Conservation (phyloP, 1,139 yeast genomes). For the Saccharomyces hybrid region DNA sequence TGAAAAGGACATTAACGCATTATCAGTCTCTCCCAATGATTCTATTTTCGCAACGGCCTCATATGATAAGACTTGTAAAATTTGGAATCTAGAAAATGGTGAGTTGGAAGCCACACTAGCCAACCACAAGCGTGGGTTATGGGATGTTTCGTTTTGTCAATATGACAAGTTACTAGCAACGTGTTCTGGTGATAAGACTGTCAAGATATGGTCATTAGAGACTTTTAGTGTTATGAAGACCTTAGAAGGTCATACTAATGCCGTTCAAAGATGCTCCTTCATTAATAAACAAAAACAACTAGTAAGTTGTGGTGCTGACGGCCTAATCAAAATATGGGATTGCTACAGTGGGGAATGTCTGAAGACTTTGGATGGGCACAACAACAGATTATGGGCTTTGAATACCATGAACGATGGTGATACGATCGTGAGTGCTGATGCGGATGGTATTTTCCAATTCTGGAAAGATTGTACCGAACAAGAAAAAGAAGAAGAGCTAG, state of each 20-base stretch:
- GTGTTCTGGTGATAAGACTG: constrained; percentile 83
- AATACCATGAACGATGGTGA: constrained; percentile 59
- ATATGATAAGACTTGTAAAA: constrained; percentile 85
- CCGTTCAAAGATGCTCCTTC: constrained; percentile 75
- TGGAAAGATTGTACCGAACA: constrained; percentile 88
- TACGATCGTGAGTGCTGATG: constrained; percentile 77
- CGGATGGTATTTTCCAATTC: constrained; percentile 81
- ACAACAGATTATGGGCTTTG: constrained; percentile 90
- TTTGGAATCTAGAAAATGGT: constrained; percentile 79
- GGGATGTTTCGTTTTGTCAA: constrained; percentile 81
- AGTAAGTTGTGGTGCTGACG: constrained; percentile 89
- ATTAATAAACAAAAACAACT: constrained; percentile 60
- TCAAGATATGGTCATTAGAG: constrained; percentile 77
- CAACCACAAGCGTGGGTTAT: constrained; percentile 90
- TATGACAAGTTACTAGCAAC: constrained; percentile 72
- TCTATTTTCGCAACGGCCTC: constrained; percentile 86
- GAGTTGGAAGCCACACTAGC: constrained; percentile 75
- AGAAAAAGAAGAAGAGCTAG: constrained; percentile 41
- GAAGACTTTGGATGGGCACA: constrained; percentile 82
- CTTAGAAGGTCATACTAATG: constrained; percentile 90
- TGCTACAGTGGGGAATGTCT: constrained; percentile 64
- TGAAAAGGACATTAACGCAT: constrained; percentile 86
- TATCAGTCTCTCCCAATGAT: constrained; percentile 86
- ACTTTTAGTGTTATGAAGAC: constrained; percentile 73
- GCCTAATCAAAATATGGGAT: constrained; percentile 88